These are phyloP conservation scores for Candida labiduridarum DNA, from an alignment of 1,139 yeast genomes.

Conservation along the genomic window DNA sequence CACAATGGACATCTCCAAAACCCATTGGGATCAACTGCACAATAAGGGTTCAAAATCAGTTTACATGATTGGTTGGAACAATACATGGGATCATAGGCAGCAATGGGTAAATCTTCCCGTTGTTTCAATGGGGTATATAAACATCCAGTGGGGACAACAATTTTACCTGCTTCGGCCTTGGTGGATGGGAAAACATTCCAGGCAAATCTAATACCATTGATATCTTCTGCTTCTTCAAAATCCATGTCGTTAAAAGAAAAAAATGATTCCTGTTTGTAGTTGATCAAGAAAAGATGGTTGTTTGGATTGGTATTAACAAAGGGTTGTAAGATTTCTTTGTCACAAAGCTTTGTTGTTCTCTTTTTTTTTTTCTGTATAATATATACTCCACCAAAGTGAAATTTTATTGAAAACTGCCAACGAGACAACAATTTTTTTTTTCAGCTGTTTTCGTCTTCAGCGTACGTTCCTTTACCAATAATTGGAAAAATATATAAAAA, in stretches of 20 bases:
- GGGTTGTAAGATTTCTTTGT: not conserved
- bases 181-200: conserved; percentile 75
- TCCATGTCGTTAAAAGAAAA: conserved; percentile 30
- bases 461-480: no score
- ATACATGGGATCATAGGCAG: conserved; percentile 86
- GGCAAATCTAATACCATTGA: conserved; percentile 52
- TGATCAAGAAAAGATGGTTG: not conserved
- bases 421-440: conserved; percentile 1
- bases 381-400: not conserved
- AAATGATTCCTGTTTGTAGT: not conserved
- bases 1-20: conserved; percentile 94
- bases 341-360: not conserved
- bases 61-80: conserved; percentile 84
- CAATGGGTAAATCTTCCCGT: conserved; percentile 76
- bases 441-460: no score
- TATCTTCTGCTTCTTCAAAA: conserved; percentile 54
- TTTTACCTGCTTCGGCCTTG: conserved; percentile 85
- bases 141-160: conserved; percentile 94
- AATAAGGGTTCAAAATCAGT: conserved; percentile 85
- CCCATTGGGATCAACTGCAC: conserved; percentile 80
- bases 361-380: conserved; percentile 9
- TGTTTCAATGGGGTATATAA: conserved; percentile 88
- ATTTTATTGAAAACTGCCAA: not conserved
- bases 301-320: not conserved
- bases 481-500: no score